Conservation (phyloP, 164 flowering plant genomes). For the Vitis amurensis region DNA sequence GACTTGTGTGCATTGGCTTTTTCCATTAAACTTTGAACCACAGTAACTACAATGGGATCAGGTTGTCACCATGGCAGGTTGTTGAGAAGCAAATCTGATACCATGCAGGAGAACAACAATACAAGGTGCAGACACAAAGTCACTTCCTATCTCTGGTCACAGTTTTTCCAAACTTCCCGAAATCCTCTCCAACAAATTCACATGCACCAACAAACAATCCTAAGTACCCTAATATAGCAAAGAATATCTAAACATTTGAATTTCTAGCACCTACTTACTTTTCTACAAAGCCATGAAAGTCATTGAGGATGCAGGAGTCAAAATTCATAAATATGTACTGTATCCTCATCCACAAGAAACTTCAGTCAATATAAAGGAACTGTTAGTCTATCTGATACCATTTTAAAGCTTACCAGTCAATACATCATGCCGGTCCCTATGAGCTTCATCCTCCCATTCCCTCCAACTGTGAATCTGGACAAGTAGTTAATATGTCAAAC, state of each 20-base stretch:
- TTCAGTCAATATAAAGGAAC: neutral
- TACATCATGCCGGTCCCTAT: conserved; percentile 59
- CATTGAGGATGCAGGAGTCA: neutral
- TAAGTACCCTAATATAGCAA: too few relatives aligned
- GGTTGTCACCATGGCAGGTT: too few relatives aligned
- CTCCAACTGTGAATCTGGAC: conserved; percentile 93
- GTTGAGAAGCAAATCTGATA: too few relatives aligned
- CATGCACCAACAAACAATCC: neutral
- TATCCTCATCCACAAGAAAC: neutral
- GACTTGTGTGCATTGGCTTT: too few relatives aligned
- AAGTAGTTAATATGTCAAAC: conserved; percentile 6
- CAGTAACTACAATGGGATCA: too few relatives aligned
- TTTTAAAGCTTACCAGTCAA: conserved; percentile 49
- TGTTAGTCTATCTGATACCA: neutral
- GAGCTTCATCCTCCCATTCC: conserved; percentile 94
- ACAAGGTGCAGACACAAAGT: too few relatives aligned
- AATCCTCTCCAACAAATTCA: neutral
- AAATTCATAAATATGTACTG: neutral
- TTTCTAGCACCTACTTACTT: neutral
- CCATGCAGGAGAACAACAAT: too few relatives aligned
- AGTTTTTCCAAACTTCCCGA: neutral
- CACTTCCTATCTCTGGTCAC: too few relatives aligned
- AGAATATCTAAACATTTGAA: too few relatives aligned
- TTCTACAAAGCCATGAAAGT: neutral
- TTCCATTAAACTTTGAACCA: too few relatives aligned